Conservation (phyloP, 2,329 filamentous ascomycete genomes). For the Fusarium sp. region DNA sequence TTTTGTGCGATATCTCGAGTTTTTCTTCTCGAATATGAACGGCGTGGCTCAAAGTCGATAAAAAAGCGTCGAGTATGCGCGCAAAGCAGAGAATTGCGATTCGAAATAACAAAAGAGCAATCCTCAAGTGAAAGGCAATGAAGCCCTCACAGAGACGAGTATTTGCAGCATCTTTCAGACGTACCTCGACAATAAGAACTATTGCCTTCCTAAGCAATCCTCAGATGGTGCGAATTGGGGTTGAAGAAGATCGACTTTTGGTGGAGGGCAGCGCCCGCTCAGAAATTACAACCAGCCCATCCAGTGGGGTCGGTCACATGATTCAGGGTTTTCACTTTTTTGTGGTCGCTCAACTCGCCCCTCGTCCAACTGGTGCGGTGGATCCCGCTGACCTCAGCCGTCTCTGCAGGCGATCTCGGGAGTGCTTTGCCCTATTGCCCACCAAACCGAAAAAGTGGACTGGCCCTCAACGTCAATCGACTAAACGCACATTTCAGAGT, state of each 20-base stretch:
- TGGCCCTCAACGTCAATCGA: conserved; percentile 38
- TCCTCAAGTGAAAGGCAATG: conserved; percentile 47
- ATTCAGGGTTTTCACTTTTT: conserved; percentile 41
- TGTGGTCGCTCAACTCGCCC: conserved; percentile 21
- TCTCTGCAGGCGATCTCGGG: not conserved
- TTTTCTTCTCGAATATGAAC: conserved; percentile 14
- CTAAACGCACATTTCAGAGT: conserved; percentile 46
- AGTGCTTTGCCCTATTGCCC: conserved; percentile 28
- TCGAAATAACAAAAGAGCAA: conserved; percentile 13
- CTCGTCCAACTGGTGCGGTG: conserved; percentile 1
- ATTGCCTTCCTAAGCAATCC: conserved; percentile 72
- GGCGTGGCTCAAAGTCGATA: conserved; percentile 10
- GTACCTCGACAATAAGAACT: conserved; percentile 68
- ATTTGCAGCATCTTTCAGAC: conserved; percentile 63
- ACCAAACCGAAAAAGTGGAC: conserved; percentile 33
- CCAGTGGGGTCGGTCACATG: conserved; percentile 42
- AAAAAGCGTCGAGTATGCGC: conserved; percentile 20
- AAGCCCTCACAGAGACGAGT: conserved; percentile 43
- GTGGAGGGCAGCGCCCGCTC: conserved; percentile 45
- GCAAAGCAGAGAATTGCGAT: conserved; percentile 11
- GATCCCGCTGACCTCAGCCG: not conserved
- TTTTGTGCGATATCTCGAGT: conserved; percentile 12
- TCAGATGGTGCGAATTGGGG: conserved; percentile 59
- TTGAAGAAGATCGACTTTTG: conserved; percentile 43
- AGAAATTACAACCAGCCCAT: conserved; percentile 39